These are phyloP conservation scores for Tetrapisispora phaffii DNA, from an alignment of 805 yeast species.

Conservation along the genomic window DNA sequence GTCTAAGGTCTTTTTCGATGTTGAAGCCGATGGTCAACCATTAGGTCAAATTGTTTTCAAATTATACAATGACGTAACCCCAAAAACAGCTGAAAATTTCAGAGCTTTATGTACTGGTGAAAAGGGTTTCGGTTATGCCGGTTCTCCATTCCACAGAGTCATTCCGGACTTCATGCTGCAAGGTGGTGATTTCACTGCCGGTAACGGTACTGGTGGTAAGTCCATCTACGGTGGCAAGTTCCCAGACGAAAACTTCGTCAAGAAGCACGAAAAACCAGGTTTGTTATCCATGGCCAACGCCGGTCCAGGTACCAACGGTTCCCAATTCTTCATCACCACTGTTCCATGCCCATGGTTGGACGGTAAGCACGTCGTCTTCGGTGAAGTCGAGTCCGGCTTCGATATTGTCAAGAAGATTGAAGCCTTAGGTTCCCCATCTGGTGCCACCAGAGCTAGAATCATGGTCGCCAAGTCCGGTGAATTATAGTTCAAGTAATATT, in stretches of 20 bases:
- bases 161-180: conserved; percentile 97
- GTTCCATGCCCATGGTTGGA: conserved; percentile 82
- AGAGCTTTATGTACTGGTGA: conserved; percentile 92
- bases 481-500: conserved; percentile 17
- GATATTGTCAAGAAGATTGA: conserved; percentile 83
- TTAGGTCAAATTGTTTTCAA: conserved; percentile 81
- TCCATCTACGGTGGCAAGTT: conserved; percentile 76
- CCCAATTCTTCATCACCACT: conserved; percentile 94
- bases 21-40: conserved; percentile 66
- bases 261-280: conserved; percentile 73
- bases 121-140: conserved; percentile 89
- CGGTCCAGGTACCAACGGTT: conserved; percentile 96
- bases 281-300: conserved; percentile 94
- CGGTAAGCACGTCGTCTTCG: conserved; percentile 91
- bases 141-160: conserved; percentile 92
- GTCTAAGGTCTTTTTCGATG: conserved; percentile 74
- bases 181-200: conserved; percentile 90
- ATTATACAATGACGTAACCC: conserved; percentile 82
- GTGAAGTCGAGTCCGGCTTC: conserved; percentile 78
- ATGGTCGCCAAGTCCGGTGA: conserved; percentile 49
- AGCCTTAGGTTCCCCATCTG: conserved; percentile 60
- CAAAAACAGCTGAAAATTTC: conserved; percentile 94
- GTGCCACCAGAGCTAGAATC: conserved; percentile 60
- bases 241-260: conserved; percentile 62
- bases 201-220: conserved; percentile 96